Conservation (phyloP, 2,329 filamentous ascomycete species). For the Alternaria incomplexa region DNA sequence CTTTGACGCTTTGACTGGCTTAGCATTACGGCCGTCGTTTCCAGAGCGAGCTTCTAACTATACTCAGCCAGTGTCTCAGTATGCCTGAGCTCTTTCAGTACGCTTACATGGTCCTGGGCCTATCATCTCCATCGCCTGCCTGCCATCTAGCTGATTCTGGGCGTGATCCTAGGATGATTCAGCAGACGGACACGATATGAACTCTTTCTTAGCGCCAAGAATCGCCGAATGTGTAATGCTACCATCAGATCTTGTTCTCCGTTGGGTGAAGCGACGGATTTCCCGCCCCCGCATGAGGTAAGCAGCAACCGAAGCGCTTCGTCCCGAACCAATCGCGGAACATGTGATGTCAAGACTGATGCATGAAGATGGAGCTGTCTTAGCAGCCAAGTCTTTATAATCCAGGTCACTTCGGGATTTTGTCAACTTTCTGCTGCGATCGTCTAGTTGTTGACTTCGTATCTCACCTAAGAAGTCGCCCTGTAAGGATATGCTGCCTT, state of each 20-base stretch:
- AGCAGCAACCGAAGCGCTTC: background rate
- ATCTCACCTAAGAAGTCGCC: background rate
- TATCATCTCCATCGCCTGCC: background rate
- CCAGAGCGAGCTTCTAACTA: background rate
- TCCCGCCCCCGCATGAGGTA: background rate
- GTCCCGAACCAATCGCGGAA: background rate
- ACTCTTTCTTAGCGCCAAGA: background rate
- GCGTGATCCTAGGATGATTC: background rate
- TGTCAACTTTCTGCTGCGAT: background rate
- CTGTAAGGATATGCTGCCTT: background rate
- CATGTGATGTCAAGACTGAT: background rate
- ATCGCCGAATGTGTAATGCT: background rate
- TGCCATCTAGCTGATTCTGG: background rate
- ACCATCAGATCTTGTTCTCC: background rate
- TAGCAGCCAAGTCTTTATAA: background rate
- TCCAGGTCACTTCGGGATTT: background rate
- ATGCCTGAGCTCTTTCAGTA: background rate
- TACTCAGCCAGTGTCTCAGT: background rate
- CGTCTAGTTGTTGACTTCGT: background rate
- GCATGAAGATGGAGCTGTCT: background rate
- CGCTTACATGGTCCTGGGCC: background rate
- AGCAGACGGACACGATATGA: background rate
- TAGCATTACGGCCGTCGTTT: background rate
- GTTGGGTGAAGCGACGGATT: background rate
- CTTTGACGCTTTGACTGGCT: background rate